Percentiles rank a stretch among this genome's conserved stretches.
Conservation (phyloP, 2,329 filamentous ascomycete genomes). For the Trichoderma lentiforme region DNA sequence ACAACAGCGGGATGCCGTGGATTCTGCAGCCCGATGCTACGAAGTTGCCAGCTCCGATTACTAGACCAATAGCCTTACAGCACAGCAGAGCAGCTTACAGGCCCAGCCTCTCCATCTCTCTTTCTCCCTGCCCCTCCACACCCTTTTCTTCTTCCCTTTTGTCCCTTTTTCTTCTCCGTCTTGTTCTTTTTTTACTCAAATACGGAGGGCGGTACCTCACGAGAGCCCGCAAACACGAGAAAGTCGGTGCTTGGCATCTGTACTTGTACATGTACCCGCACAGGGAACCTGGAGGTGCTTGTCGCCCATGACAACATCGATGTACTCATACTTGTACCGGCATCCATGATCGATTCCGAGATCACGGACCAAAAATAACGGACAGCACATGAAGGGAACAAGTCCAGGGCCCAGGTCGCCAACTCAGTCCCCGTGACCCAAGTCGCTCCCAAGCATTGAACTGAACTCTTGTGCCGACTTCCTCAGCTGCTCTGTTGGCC, state of each 20-base stretch:
- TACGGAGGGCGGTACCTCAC: neutral
- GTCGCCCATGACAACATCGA: neutral
- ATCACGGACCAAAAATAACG: neutral
- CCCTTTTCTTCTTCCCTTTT: neutral
- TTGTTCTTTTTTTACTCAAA: neutral
- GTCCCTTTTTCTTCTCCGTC: neutral
- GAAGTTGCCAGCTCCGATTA: neutral
- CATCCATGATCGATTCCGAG: neutral
- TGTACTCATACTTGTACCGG: neutral
- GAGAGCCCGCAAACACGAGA: conserved; percentile 11
- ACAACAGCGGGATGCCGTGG: neutral
- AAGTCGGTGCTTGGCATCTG: neutral
- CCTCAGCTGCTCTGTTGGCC: neutral
- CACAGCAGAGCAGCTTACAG: neutral
- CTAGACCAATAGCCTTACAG: neutral
- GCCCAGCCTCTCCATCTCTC: neutral
- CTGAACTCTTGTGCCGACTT: neutral
- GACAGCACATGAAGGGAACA: neutral
- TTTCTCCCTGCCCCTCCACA: neutral
- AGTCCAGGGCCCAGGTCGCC: neutral
- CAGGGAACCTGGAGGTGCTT: neutral
- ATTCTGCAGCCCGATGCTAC: neutral
- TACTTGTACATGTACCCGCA: neutral
- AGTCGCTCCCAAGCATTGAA: neutral
- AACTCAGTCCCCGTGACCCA: neutral